These are phyloP conservation scores for Cystobasidium tubakii DNA, from an alignment of 768 basidiomycete genomes.

Conservation along the genomic window DNA sequence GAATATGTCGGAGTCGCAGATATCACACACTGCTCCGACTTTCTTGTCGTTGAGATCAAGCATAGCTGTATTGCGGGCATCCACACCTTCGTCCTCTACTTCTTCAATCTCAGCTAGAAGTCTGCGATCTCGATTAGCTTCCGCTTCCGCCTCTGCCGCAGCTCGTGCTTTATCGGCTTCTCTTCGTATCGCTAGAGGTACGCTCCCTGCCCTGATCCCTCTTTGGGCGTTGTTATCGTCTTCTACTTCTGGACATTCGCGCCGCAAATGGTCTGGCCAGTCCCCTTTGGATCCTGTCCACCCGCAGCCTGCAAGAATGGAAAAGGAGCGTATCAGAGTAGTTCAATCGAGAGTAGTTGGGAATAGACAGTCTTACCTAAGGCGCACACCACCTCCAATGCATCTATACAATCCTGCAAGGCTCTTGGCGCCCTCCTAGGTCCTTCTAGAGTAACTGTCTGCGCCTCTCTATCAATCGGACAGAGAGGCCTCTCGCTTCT, in stretches of 20 bases:
- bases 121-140: background rate
- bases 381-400: background rate
- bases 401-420: slow-evolving; percentile 1
- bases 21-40: background rate
- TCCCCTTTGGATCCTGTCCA: background rate
- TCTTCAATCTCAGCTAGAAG: background rate
- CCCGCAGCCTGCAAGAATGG: background rate
- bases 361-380: background rate
- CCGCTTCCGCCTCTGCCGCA: background rate
- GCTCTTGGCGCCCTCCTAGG: background rate
- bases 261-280: background rate
- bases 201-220: background rate
- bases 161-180: background rate
- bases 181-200: background rate
- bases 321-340: too few species aligned
- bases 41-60: background rate
- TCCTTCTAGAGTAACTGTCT: background rate
- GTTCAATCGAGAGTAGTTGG: too few species aligned
- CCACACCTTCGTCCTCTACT: background rate
- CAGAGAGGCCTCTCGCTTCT: background rate
- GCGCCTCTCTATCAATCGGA: background rate
- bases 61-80: background rate
- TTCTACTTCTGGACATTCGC: slow-evolving; percentile 13
- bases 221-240: background rate
- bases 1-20: background rate